A percentile compares a stretch with the other conserved stretches of the same genome.
These are phyloP conservation scores for Kokia cookei DNA, from an alignment of 441 rosid species.

Conservation along the genomic window DNA sequence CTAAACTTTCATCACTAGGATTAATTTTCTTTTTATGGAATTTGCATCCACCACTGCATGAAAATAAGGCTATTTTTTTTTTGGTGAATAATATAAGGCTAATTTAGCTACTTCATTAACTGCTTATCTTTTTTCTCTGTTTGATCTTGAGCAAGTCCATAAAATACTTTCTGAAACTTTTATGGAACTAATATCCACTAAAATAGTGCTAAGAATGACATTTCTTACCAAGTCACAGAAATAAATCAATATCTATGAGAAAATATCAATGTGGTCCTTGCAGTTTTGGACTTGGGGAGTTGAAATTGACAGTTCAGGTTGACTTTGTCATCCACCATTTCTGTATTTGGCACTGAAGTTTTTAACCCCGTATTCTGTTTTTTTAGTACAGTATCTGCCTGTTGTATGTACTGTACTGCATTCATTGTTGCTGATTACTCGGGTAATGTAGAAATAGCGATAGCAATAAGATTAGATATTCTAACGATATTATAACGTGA, in stretches of 20 bases:
- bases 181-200: neutral
- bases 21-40: neutral
- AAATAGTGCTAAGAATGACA: neutral
- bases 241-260: neutral
- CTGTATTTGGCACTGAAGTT: conserved; percentile 7
- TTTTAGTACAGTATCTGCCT: conserved; percentile 3
- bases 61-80: too few species aligned
- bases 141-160: neutral
- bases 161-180: neutral
- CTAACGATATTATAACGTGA: too few species aligned
- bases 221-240: neutral
- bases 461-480: too few species aligned
- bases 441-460: too few species aligned
- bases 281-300: neutral
- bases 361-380: conserved; percentile 11
- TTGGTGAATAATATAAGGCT: too few species aligned
- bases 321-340: conserved; percentile 10
- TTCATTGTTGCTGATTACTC: conserved; percentile 3
- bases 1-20: neutral
- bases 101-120: too few species aligned
- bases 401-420: neutral
- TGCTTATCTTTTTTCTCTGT: neutral
- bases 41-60: neutral
- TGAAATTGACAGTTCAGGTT: conserved; percentile 1
- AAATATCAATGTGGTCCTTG: neutral